Base-by-base conservation (phyloP, 257 asterid genomes). In the Nicotiana otophora region DNA sequence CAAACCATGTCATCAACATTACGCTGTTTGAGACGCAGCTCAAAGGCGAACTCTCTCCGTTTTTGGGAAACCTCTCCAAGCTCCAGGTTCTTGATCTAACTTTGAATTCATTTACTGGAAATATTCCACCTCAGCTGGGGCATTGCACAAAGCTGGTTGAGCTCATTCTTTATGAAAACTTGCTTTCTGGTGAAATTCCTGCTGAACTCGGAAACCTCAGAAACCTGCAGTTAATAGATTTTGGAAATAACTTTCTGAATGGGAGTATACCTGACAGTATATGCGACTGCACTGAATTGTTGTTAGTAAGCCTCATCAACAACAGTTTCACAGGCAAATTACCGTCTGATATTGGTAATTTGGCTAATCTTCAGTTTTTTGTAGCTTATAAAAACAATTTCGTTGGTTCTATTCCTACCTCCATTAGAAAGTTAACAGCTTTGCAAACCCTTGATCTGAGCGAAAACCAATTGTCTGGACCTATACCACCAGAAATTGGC, bases 71-170 rank as follows among this genome's bases (percentile, higher is more conserved):
- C 87, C 93, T 93, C 80, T 88, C 98, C 31, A 26, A 70, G 23
- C 95, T 93, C 90, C 94, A 90, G 92, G 88, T 92, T 85, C 93
- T 95, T 81, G 98, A 95, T 81, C 87, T 95, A 19, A 70, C 97
- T 79, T 84, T 81, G 9, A 95, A 95, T 91, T 89, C 91, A 5
- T 89, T 95, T 90, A 74, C 92, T 6, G 96, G 94, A 39, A 78
- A 62, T 3, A 91, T 93, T 7, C 95, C 98, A n/a, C 78, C 91
- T 20, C 91, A 90, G 82, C 79, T 92, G 61, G 91, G 88, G 0
- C 66, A 82, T 8, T 89, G 91, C 84, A 70, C 92, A 5, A 62
- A 85, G 39, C 94, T 95, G 53, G 62, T 83, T 0, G 61, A 88
- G 76, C 84, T 95, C 0, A 23, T 69, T 39, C 93, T 95, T 20